These are phyloP conservation scores for Hypoxylon lenormandii DNA, from an alignment of 495 filamentous ascomycete genomes.

Conservation along the genomic window DNA sequence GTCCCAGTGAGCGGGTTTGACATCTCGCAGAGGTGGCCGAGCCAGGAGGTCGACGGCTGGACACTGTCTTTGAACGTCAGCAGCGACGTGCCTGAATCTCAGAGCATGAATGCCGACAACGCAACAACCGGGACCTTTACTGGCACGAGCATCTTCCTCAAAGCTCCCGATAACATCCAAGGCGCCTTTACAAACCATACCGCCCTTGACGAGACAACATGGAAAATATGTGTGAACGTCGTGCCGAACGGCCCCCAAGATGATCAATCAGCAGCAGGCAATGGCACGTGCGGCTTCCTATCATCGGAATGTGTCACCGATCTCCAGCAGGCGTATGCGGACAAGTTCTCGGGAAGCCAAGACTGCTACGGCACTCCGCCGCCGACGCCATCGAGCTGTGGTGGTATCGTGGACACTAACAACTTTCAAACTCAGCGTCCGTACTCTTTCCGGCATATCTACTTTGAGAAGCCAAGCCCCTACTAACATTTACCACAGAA, in stretches of 20 bases:
- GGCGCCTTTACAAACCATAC: conserved; percentile 31
- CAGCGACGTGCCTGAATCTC: conserved; percentile 41
- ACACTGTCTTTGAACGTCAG: conserved; percentile 41
- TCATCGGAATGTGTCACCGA: conserved; percentile 44
- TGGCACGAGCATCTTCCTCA: conserved; percentile 47
- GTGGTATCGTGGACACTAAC: conserved; percentile 28
- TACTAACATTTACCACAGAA: conserved; percentile 28
- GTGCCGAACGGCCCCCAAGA: conserved; percentile 40
- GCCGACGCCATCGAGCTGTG: conserved; percentile 44
- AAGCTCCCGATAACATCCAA: conserved; percentile 33
- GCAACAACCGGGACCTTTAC: conserved; percentile 41
- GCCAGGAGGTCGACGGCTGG: conserved; percentile 42
- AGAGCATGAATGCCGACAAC: conserved; percentile 36
- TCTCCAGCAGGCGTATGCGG: conserved; percentile 40
- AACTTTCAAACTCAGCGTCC: conserved; percentile 44
- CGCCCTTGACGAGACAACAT: conserved; percentile 45
- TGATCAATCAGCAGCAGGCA: conserved; percentile 23
- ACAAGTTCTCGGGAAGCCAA: conserved; percentile 38
- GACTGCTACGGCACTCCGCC: conserved; percentile 46
- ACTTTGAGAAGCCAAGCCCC: background rate
- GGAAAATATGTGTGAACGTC: conserved; percentile 47
- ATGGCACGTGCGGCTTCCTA: conserved; percentile 35
- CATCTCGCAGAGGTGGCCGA: conserved; percentile 39
- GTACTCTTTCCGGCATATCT: conserved; percentile 1
- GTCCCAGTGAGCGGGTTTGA: conserved; percentile 37